Evolutionary conservation across 2,329 filamentous ascomycete species (phyloP), one percentile per base, ranked within the genome.

Genomic region (Sclerotinia borealis): DNA sequence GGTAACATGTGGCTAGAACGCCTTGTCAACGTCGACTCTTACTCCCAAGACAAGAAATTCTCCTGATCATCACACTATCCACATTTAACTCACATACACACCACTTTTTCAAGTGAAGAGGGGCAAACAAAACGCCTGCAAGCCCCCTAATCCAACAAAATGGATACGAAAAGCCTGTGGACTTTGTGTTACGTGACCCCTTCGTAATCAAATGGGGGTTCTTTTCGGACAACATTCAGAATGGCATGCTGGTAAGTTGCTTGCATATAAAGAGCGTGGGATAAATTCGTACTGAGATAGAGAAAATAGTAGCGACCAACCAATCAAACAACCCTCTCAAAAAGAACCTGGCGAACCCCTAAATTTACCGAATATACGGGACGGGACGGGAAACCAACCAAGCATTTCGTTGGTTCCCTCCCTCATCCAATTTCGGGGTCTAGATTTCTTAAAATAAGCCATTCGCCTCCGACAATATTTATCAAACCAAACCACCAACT

Each of bases 351-450:
- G 13, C 13, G 54, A 45, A 19, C 54, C 54, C 54, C 39, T 58
- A 45, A 58, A 8, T 45, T 58, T 58, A 58, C 54, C 54, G 54
- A 58, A 19, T 5, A 45, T n/a, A 11, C 29, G n/a, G 39, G 54
- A 45, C 29, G 39, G 39, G 13, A 45, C 29, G 39, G n/a, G 54
- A 45, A 45, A 9, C 0, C 17, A 19, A 45, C 54, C 39, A 43
- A 45, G 54, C 27, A 17, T 17, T 45, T 17, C n/a, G 2, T 25
- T 39, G n/a, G n/a, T 10, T 1, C 25, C 37, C 13, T 51, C 31
- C 13, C 13, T 17, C 36, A 15, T 10, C n/a, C 34, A 25, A 19
- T 31, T 43, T 22, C 11, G 27, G 52, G 37, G 29, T 58, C 29
- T 45, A 34, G 39, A 45, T 58, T n/a, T 27, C n/a, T n/a, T 37